phyloP scores from a whole-genome alignment of 768 basidiomycete species.

The Pilatotrama ljubarskyi region DNA sequence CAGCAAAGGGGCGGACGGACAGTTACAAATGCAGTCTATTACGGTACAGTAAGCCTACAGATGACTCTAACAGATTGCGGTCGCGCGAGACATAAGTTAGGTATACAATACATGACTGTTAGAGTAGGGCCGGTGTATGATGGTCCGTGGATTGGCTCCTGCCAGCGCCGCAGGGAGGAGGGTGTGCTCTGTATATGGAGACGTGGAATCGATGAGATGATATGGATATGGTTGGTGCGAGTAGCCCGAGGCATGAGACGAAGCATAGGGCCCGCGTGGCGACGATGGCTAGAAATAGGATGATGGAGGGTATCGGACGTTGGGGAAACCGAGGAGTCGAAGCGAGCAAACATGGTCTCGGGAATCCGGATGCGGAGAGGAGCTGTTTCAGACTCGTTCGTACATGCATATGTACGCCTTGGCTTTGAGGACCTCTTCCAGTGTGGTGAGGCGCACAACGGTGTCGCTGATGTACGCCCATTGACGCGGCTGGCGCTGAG shows the following conservation, averaged over 20 bases:
- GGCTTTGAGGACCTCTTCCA: constrained; percentile 88
- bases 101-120: constrained; percentile 22
- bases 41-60: constrained; percentile 20
- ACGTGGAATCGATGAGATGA: background rate
- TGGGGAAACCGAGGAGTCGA: too few relatives aligned
- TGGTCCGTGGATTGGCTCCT: constrained; percentile 3
- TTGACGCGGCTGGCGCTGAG: constrained; percentile 43
- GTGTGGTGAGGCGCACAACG: constrained; percentile 70
- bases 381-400: constrained; percentile 55
- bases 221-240: background rate
- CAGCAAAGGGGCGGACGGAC: background rate
- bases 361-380: background rate
- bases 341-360: background rate
- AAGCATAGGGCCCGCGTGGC: background rate
- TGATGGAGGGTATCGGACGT: too few relatives aligned
- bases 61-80: constrained; percentile 18
- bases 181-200: background rate
- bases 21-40: constrained; percentile 7
- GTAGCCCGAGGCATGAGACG: background rate
- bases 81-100: constrained; percentile 21
- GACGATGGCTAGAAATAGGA: background rate
- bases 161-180: background rate
- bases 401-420: constrained; percentile 96
- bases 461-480: constrained; percentile 97
- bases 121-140: constrained; percentile 5